Evolutionary conservation across 352 stramenopile genomes (phyloP), one percentile per base, ranked within the genome.

Genomic region (Phytophthora fragariaefolia): DNA sequence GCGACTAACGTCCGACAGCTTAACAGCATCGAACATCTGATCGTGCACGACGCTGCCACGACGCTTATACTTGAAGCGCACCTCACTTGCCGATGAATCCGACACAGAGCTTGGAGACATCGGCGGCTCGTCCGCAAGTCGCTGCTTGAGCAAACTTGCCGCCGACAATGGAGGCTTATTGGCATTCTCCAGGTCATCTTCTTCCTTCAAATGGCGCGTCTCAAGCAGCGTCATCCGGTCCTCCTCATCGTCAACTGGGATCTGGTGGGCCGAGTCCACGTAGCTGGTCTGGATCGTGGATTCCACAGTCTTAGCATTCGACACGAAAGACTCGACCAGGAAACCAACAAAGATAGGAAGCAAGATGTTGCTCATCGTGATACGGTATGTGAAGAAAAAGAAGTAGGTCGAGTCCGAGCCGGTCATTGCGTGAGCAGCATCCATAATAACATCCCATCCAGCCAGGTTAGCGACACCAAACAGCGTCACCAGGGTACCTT

Each of bases 321-420:
- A 91, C 2, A 89, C 82, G 49, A 95, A 95, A 22, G 83, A 91
- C 61, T 95, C 87, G 22, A 95, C 87, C 18, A 95, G 72, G 68
- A 95, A 95, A 89, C 87, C 87, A 22, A 93, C 85, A 50, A 95
- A 91, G 58, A 95, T 95, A 5, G 87, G 87, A 42, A 95, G 63
- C 36, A 95, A 59, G 45, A 95, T 91, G 63, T 92, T 95, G 61
- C 73, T 84, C 73, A 95, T 93, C 1, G 83, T 81, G 64, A 95
- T 91, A 51, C 87, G 87, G 71, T 90, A 95, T 18, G 71, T 78
- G 63, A 95, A 95, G 60, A 95, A 95, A 62, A 91, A 95, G 32
- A 91, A 64, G 55, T 91, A 91, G 6, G 87, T 95, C 45, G 64
- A 72, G 42, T 82, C 43, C 4, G 80, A 81, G 30, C 64, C 51